Base-by-base conservation (phyloP, 2,329 filamentous ascomycete genomes). In the Tolypocladium album region DNA sequence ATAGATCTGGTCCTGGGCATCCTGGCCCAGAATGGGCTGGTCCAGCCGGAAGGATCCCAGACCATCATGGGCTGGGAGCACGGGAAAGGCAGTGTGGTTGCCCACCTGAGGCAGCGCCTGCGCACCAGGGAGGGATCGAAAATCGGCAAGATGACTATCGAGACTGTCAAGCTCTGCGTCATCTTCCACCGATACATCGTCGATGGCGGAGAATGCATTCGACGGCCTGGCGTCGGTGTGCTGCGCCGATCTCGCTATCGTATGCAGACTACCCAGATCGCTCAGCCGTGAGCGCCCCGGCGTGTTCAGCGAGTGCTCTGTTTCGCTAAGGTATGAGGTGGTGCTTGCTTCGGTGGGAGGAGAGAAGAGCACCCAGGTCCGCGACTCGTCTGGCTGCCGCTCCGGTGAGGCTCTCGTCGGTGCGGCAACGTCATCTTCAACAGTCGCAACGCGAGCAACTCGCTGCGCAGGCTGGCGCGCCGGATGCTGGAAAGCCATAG, bases 301-400 rank as follows among this genome's bases (percentile, higher is more conserved):
- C 70, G 88, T 78, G 74, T 83, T 65, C 77, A 92, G 70, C 74
- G 86, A 77, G 76, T 82, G 69, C 73, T 89, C 72, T 72, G 86
- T 85, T 43, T 89, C 86, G 53, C 87, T 90, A 58, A 87, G 81
- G 63, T 88, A 86, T 6, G 86, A 86, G 13, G 82, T 81, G 24
- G 88, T 87, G 4, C 81, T 82, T 55, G 75, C 75, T 40, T 87
- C 82, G 64, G 86, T 86, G 11, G 82, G 81, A 1, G 90, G 90
- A 9, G 92, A 90, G 78, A 99, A 99, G 64, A 99, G 85, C 59
- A 97, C 88, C 94, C 94, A 99, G 82, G 96, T 93, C 74, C 94
- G 88, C 15, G 90, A 88, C 65, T 92, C 88, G 62, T 89, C 85
- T 61, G 85, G 76, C 52, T 65, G 67, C 27, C 69, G 67, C 56